Evolutionary conservation across 2,329 filamentous ascomycete genomes (phyloP).

Genomic region (Penicillium occitanis): DNA sequence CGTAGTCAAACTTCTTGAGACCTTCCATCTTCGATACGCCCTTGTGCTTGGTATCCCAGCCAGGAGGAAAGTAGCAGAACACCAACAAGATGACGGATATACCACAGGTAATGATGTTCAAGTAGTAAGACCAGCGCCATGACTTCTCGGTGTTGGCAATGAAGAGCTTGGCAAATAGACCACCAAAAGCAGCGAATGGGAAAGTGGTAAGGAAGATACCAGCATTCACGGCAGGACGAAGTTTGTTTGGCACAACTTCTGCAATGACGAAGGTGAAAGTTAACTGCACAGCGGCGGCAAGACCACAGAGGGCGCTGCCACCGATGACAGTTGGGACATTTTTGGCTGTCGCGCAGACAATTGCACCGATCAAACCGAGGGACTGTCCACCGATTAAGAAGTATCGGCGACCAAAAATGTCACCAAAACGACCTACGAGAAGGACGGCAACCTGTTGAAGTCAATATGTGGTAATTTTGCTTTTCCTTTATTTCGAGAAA

Average conservation of each 20-base stretch:
- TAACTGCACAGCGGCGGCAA: conserved; percentile 40
- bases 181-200: conserved; percentile 38
- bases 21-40: conserved; percentile 35
- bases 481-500: neutral
- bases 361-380: conserved; percentile 39
- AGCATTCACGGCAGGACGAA: conserved; percentile 35
- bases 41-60: conserved; percentile 45
- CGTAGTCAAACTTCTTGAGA: conserved; percentile 48
- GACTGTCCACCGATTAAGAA: conserved; percentile 32
- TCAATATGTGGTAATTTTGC: neutral
- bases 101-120: conserved; percentile 49
- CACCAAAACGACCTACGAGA: conserved; percentile 35
- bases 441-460: conserved; percentile 28
- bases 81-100: conserved; percentile 43
- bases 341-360: conserved; percentile 40
- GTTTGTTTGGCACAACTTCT: conserved; percentile 43
- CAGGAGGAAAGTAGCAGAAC: conserved; percentile 52
- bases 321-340: conserved; percentile 40
- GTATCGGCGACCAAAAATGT: conserved; percentile 41
- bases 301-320: conserved; percentile 40
- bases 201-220: conserved; percentile 36
- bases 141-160: conserved; percentile 43
- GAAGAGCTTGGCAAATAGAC: conserved; percentile 49
- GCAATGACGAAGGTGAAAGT: conserved; percentile 40
- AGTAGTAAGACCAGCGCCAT: conserved; percentile 55